These are phyloP conservation scores for Lentinula raphanica DNA, from an alignment of 768 basidiomycete genomes.

Conservation along the genomic window DNA sequence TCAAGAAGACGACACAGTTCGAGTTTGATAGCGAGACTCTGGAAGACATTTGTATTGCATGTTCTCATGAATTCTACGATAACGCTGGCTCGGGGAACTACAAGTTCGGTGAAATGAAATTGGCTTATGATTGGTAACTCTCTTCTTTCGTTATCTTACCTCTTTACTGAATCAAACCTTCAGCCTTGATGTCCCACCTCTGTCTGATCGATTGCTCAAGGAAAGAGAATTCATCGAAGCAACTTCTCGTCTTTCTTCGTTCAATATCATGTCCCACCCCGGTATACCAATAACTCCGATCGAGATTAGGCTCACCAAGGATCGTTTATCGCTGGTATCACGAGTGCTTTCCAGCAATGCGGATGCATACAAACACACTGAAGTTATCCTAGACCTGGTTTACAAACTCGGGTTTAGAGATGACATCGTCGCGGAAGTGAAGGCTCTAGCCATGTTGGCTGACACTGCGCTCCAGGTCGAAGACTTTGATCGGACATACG, in stretches of 20 bases:
- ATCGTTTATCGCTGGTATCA: constrained; percentile 83
- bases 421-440: constrained; percentile 72
- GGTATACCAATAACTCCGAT: constrained; percentile 82
- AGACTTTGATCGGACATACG: constrained; percentile 73
- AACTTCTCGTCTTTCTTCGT: constrained; percentile 91
- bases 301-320: constrained; percentile 88
- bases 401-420: constrained; percentile 80
- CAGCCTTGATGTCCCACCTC: constrained; percentile 72
- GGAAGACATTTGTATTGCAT: constrained; percentile 76
- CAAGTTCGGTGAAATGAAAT: constrained; percentile 91
- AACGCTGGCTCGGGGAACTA: constrained; percentile 91
- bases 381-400: constrained; percentile 87
- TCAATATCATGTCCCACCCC: constrained; percentile 71
- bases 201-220: constrained; percentile 52
- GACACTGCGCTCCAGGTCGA: constrained; percentile 80
- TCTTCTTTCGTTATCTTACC: neutral
- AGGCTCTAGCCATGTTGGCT: constrained; percentile 84
- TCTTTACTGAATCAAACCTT: constrained; percentile 2
- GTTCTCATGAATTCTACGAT: constrained; percentile 90
- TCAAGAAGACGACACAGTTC: constrained; percentile 42
- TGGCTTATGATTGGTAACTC: constrained; percentile 89
- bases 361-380: constrained; percentile 87
- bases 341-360: constrained; percentile 78
- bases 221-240: constrained; percentile 97
- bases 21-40: constrained; percentile 40